Conservation (phyloP, 495 filamentous ascomycete genomes). For the Friedmanniomyces endolithicus region DNA sequence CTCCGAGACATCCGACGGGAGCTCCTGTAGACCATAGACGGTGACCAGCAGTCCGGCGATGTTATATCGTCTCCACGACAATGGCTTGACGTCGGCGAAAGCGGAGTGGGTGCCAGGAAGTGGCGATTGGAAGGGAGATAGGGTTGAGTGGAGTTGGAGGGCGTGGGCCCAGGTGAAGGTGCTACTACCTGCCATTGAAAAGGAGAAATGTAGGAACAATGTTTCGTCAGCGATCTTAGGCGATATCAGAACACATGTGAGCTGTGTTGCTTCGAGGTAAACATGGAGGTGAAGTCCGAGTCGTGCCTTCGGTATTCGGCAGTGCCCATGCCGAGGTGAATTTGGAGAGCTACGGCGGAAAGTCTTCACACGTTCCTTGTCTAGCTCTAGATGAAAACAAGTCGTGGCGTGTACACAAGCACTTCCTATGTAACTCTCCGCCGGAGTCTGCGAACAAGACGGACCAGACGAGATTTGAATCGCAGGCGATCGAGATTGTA, state of each 20-base stretch:
- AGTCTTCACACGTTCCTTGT: neutral
- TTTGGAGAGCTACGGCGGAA: too few species aligned
- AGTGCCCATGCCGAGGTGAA: too few species aligned
- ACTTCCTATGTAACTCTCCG: too few species aligned
- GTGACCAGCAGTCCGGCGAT: constrained; percentile 67
- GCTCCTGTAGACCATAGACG: constrained; percentile 68
- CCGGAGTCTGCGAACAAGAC: too few species aligned
- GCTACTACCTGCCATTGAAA: constrained; percentile 14
- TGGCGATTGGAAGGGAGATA: constrained; percentile 16
- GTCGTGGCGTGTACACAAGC: too few species aligned
- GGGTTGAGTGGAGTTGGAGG: constrained; percentile 20
- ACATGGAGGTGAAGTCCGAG: neutral
- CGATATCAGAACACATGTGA: too few species aligned
- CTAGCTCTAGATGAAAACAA: too few species aligned
- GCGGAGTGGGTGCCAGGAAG: constrained; percentile 15
- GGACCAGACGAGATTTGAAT: too few species aligned
- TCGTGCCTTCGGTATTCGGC: neutral
- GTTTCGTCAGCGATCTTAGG: too few species aligned
- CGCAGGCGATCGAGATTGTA: too few species aligned
- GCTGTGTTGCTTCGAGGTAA: neutral
- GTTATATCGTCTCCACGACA: constrained; percentile 49
- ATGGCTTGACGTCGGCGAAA: constrained; percentile 25
- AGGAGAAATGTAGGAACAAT: too few species aligned
- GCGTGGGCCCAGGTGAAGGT: constrained; percentile 21
- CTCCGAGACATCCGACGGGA: constrained; percentile 36